Evolutionary conservation across 345 rosid species (phyloP).

Genomic region (Excoecaria agallocha): DNA sequence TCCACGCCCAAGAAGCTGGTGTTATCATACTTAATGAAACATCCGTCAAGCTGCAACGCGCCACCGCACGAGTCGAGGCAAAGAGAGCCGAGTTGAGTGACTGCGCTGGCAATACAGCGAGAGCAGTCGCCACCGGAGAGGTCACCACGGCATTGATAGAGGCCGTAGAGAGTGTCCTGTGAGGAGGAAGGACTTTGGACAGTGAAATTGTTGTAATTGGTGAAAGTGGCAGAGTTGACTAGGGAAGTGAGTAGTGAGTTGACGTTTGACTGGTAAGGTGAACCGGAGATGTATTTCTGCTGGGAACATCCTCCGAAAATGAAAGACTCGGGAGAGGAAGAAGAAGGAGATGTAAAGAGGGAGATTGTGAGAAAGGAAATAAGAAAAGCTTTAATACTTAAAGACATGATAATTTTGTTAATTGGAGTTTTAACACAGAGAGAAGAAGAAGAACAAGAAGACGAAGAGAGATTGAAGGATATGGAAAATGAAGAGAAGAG

Average conservation of each 20-base stretch:
- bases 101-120: conserved; percentile 25
- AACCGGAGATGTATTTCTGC: conserved; percentile 21
- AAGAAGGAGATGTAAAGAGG: conserved; percentile 4
- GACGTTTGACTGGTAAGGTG: conserved; percentile 30
- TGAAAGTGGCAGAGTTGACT: conserved; percentile 29
- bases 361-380: conserved; percentile 8
- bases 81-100: conserved; percentile 25
- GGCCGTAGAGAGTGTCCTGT: conserved; percentile 27
- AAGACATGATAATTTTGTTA: conserved; percentile 10
- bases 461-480: neutral
- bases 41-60: conserved; percentile 33
- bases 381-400: neutral
- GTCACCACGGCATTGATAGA: conserved; percentile 39
- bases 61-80: conserved; percentile 28
- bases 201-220: conserved; percentile 31
- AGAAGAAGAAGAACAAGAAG: neutral
- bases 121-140: conserved; percentile 23
- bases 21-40: conserved; percentile 32
- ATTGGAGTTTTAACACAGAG: neutral
- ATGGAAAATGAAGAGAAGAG: neutral
- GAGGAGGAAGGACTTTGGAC: conserved; percentile 12
- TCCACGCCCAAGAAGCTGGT: conserved; percentile 23
- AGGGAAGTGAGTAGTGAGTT: conserved; percentile 33
- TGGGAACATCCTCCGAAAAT: conserved; percentile 32
- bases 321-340: conserved; percentile 23